Conservation (phyloP, 768 basidiomycete genomes). For the Lyophyllum decastes region DNA sequence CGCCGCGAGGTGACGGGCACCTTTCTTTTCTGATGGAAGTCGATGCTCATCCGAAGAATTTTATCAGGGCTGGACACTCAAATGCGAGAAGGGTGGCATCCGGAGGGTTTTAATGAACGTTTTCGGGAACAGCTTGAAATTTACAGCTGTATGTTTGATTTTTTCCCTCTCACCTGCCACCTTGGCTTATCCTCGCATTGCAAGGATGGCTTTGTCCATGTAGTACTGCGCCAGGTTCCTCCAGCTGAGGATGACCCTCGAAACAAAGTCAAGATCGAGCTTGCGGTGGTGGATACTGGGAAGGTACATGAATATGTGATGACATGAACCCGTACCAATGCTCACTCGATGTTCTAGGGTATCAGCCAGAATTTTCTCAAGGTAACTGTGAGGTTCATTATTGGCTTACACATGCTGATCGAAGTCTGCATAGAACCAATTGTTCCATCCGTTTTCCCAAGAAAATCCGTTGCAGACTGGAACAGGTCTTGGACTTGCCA, state of each 20-base stretch:
- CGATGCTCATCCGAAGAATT: conserved; percentile 2
- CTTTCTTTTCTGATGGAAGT: not conserved
- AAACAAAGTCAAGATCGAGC: conserved; percentile 72
- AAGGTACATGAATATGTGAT: conserved; percentile 45
- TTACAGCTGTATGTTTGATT: conserved; percentile 63
- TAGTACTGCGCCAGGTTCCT: conserved; percentile 75
- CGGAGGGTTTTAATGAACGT: conserved; percentile 93
- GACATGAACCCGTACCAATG: not conserved
- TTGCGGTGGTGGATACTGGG: conserved; percentile 86
- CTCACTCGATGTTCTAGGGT: conserved; percentile 45
- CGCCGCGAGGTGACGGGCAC: conserved; percentile 53
- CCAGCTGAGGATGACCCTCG: conserved; percentile 51
- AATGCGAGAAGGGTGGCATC: conserved; percentile 91
- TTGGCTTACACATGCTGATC: not conserved
- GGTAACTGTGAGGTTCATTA: conserved; percentile 34
- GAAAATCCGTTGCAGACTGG: conserved; percentile 93
- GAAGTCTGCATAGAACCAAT: conserved; percentile 63
- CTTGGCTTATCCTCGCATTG: not conserved
- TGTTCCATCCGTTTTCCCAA: conserved; percentile 97
- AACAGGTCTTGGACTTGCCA: conserved; percentile 91
- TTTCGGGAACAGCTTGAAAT: conserved; percentile 92
- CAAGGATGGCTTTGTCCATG: conserved; percentile 86
- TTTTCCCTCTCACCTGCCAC: not conserved
- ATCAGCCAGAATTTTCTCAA: conserved; percentile 93
- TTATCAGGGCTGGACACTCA: conserved; percentile 77